These are phyloP conservation scores for Leonotis leonurus DNA, from an alignment of 257 asterid genomes.

Conservation along the genomic window DNA sequence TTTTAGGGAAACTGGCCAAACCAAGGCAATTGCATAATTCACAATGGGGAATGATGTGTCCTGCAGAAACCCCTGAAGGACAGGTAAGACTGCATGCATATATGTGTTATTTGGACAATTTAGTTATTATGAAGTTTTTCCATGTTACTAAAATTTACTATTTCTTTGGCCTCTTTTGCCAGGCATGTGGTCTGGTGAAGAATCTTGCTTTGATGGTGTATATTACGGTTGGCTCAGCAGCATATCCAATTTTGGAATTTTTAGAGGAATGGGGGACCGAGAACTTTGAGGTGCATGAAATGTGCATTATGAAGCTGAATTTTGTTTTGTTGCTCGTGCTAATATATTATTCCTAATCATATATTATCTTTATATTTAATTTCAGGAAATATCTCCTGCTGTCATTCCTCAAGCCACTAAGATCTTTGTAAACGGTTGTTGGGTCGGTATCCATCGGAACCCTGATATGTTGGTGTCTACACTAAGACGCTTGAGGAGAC, in stretches of 20 bases:
- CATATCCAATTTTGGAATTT: slow-evolving; percentile 92
- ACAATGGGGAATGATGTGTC: slow-evolving; percentile 99
- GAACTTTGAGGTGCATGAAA: slow-evolving; percentile 74
- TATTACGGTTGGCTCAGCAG: slow-evolving; percentile 96
- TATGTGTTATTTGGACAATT: background rate
- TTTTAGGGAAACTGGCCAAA: slow-evolving; percentile 84
- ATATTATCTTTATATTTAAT: background rate
- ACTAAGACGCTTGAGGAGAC: slow-evolving; percentile 76
- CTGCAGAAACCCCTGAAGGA: slow-evolving; percentile 99
- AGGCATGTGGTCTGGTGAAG: slow-evolving; percentile 99
- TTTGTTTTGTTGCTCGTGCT: slow-evolving; percentile 5
- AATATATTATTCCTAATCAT: background rate
- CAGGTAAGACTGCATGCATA: slow-evolving; percentile 45
- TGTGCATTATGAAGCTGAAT: slow-evolving; percentile 1
- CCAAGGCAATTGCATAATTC: slow-evolving; percentile 98
- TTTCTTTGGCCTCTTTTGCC: slow-evolving; percentile 16
- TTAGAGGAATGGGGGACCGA: slow-evolving; percentile 99
- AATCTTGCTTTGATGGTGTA: slow-evolving; percentile 97
- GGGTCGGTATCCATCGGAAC: slow-evolving; percentile 98
- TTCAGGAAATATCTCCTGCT: slow-evolving; percentile 93
- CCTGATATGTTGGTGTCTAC: slow-evolving; percentile 98
- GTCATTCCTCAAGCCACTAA: slow-evolving; percentile 93
- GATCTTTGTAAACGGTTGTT: slow-evolving; percentile 91
- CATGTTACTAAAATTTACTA: background rate
- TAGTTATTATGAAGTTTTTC: background rate